These are phyloP conservation scores for Ophiostoma quercus DNA, from an alignment of 2,329 filamentous ascomycete genomes.

Conservation along the genomic window DNA sequence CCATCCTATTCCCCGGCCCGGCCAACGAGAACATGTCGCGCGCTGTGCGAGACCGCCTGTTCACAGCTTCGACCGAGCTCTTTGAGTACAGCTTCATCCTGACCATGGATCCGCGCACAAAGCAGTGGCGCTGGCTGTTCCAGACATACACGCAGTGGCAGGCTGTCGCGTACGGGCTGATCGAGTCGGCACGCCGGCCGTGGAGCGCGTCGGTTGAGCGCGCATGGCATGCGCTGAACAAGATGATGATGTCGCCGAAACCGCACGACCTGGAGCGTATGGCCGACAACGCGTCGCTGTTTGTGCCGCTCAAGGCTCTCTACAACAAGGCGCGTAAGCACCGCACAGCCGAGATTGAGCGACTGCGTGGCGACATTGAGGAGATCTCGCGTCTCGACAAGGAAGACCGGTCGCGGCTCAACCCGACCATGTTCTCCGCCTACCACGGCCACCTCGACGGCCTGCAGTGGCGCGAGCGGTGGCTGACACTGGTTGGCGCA, in stretches of 20 bases:
- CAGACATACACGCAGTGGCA: conserved; percentile 57
- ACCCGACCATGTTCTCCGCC: conserved; percentile 45
- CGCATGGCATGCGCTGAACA: conserved; percentile 32
- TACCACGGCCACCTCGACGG: conserved; percentile 44
- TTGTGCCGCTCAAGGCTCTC: conserved; percentile 51
- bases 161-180: conserved; percentile 51
- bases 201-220: conserved; percentile 35
- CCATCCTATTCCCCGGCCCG: conserved; percentile 42
- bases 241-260: conserved; percentile 30
- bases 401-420: conserved; percentile 42
- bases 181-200: conserved; percentile 44
- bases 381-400: conserved; percentile 48
- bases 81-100: conserved; percentile 53
- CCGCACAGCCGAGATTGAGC: conserved; percentile 46
- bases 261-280: conserved; percentile 43
- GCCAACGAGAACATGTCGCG: conserved; percentile 34
- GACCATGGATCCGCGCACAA: conserved; percentile 45
- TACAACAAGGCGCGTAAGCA: conserved; percentile 49
- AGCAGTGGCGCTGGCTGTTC: conserved; percentile 55
- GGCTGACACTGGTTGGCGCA: conserved; percentile 45
- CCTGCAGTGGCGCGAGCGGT: conserved; percentile 46
- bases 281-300: conserved; percentile 45
- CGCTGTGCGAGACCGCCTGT: conserved; percentile 37
- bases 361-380: conserved; percentile 45
- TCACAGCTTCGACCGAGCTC: conserved; percentile 49